These are phyloP conservation scores for Colletotrichum sp. DNA, from an alignment of 2,329 filamentous ascomycete species.

Conservation along the genomic window DNA sequence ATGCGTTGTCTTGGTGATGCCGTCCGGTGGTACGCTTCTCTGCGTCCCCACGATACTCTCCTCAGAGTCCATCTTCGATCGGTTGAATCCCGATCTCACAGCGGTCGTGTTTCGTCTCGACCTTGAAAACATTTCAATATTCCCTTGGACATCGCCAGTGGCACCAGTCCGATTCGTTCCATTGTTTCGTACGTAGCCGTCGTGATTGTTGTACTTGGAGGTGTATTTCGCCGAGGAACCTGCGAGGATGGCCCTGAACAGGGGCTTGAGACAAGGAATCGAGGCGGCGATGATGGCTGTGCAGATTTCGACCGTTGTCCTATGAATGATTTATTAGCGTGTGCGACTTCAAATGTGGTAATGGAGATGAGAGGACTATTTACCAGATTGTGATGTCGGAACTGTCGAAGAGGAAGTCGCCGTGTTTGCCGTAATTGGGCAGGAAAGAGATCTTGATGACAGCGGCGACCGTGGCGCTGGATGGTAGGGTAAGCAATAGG, in stretches of 20 bases:
- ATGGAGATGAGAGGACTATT: background rate
- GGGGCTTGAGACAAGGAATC: constrained; percentile 29
- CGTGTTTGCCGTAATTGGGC: constrained; percentile 25
- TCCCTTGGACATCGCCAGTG: background rate
- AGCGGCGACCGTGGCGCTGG: constrained; percentile 25
- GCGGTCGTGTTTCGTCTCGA: background rate
- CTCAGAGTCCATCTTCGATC: constrained; percentile 1
- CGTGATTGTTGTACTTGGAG: background rate
- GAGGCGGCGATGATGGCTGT: constrained; percentile 31
- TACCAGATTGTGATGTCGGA: constrained; percentile 32
- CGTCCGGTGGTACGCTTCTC: background rate
- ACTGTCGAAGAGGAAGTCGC: constrained; percentile 31
- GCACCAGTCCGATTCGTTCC: background rate
- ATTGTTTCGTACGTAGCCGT: background rate
- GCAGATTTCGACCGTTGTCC: constrained; percentile 31
- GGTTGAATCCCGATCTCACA: background rate
- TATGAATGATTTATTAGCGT: background rate
- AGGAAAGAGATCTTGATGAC: constrained; percentile 31
- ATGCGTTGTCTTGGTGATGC: constrained; percentile 8
- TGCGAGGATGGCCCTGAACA: constrained; percentile 24
- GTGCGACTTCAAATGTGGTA: background rate
- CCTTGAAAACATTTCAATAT: constrained; percentile 2
- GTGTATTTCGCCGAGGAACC: background rate
- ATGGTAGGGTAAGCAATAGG: background rate
- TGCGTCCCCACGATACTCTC: background rate